phyloP scores from a whole-genome alignment of 2,329 filamentous ascomycete species.

The Epichloe amarillans region DNA sequence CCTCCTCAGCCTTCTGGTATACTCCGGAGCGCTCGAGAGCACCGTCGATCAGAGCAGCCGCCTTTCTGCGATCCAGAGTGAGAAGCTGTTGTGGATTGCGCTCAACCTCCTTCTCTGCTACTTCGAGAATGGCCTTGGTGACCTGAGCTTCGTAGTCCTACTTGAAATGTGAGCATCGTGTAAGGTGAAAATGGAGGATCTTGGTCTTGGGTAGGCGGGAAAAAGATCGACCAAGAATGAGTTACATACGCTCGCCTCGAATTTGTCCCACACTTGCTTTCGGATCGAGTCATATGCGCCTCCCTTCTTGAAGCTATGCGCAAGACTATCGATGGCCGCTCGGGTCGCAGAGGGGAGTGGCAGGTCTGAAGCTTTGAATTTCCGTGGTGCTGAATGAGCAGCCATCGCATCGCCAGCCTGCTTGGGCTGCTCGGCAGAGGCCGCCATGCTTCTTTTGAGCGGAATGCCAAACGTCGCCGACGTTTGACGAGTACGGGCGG shows the following conservation, averaged over 20 bases:
- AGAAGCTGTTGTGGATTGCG: slow-evolving; percentile 59
- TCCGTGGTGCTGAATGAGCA: slow-evolving; percentile 20
- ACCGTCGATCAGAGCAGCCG: slow-evolving; percentile 63
- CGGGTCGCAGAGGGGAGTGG: slow-evolving; percentile 59
- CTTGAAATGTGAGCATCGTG: slow-evolving; percentile 1
- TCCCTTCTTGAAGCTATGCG: slow-evolving; percentile 78
- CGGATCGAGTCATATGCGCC: slow-evolving; percentile 69
- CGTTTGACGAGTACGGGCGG: background rate
- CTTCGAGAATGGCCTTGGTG: slow-evolving; percentile 50
- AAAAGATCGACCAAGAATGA: background rate
- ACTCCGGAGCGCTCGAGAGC: slow-evolving; percentile 64
- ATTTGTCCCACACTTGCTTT: slow-evolving; percentile 65
- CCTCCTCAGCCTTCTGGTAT: slow-evolving; percentile 56
- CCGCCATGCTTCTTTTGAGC: slow-evolving; percentile 12
- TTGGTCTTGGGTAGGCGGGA: slow-evolving; percentile 9
- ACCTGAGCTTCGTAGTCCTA: slow-evolving; percentile 60
- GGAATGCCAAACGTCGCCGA: background rate
- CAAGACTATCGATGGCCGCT: slow-evolving; percentile 58
- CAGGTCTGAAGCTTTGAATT: slow-evolving; percentile 62
- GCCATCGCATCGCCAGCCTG: slow-evolving; percentile 9
- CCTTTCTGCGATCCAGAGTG: slow-evolving; percentile 59
- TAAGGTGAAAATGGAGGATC: background rate
- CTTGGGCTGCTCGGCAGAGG: slow-evolving; percentile 13
- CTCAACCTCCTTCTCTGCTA: slow-evolving; percentile 63
- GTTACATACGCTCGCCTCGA: slow-evolving; percentile 48